A percentile compares a stretch with the other conserved stretches of the same genome.
Conservation (phyloP, 805 yeast genomes). For the Yamadazyma phyllophila region DNA sequence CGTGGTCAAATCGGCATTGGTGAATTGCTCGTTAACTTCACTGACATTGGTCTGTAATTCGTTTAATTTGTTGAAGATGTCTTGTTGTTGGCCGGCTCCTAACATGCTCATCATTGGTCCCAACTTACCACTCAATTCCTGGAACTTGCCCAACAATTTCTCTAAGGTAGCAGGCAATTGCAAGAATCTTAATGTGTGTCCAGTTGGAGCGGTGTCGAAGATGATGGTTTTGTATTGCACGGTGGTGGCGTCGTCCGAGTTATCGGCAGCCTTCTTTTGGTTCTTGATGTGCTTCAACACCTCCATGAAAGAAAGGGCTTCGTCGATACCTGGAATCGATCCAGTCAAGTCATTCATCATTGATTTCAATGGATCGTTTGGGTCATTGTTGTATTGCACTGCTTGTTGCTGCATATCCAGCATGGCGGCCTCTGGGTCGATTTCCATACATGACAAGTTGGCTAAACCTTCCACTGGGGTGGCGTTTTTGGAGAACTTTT, state of each 20-base stretch:
- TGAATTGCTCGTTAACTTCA: constrained; percentile 91
- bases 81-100: constrained; percentile 66
- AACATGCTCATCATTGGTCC: constrained; percentile 86
- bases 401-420: constrained; percentile 73
- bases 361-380: constrained; percentile 61
- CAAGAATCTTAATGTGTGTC: constrained; percentile 92
- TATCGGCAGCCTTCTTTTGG: constrained; percentile 37
- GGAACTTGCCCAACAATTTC: constrained; percentile 80
- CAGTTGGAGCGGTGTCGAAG: constrained; percentile 99
- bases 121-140: constrained; percentile 78
- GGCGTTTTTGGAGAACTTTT: constrained; percentile 96
- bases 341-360: constrained; percentile 90
- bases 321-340: constrained; percentile 97
- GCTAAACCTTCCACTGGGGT: constrained; percentile 85
- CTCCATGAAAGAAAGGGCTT: constrained; percentile 96
- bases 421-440: constrained; percentile 92
- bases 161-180: constrained; percentile 93
- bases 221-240: constrained; percentile 76
- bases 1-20: constrained; percentile 93
- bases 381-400: constrained; percentile 53
- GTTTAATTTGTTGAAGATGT: constrained; percentile 73
- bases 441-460: constrained; percentile 96
- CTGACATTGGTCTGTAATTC: constrained; percentile 78
- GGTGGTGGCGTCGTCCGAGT: constrained; percentile 21
- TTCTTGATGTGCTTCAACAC: constrained; percentile 93